These are phyloP conservation scores for Diutina neorugosa DNA, from an alignment of 1,139 yeast species.

Conservation along the genomic window DNA sequence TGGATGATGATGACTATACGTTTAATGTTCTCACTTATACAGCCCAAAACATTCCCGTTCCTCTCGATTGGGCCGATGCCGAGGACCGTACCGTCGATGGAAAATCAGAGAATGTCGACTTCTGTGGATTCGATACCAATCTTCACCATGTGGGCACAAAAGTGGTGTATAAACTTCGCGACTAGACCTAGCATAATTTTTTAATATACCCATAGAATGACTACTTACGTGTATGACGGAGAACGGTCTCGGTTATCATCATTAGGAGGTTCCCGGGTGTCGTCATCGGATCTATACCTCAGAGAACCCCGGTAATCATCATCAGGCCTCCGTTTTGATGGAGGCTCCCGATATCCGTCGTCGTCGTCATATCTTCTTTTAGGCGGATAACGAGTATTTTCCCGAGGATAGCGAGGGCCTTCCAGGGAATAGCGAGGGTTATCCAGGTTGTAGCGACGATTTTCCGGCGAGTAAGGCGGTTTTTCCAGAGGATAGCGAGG, in stretches of 20 bases:
- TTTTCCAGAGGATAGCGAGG: neutral
- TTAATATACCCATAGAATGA: neutral
- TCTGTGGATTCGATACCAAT: conserved; percentile 57
- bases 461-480: neutral
- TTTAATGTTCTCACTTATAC: conserved; percentile 84
- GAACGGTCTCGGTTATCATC: neutral
- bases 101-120: conserved; percentile 50
- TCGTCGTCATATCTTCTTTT: neutral
- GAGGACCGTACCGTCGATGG: conserved; percentile 48
- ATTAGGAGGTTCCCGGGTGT: no score
- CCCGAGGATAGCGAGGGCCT: neutral
- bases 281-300: neutral
- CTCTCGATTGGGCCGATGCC: conserved; percentile 81
- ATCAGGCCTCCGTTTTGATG: neutral
- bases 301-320: neutral
- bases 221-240: no score
- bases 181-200: neutral
- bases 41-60: conserved; percentile 48
- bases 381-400: neutral
- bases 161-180: conserved; percentile 48
- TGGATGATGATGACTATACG: conserved; percentile 57
- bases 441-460: neutral
- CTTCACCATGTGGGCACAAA: conserved; percentile 64
- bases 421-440: neutral
- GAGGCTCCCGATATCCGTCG: neutral